Percentiles rank a stretch among this genome's conserved stretches.
Conservation (phyloP, 768 basidiomycete species). For the Mycena albidolilacea region DNA sequence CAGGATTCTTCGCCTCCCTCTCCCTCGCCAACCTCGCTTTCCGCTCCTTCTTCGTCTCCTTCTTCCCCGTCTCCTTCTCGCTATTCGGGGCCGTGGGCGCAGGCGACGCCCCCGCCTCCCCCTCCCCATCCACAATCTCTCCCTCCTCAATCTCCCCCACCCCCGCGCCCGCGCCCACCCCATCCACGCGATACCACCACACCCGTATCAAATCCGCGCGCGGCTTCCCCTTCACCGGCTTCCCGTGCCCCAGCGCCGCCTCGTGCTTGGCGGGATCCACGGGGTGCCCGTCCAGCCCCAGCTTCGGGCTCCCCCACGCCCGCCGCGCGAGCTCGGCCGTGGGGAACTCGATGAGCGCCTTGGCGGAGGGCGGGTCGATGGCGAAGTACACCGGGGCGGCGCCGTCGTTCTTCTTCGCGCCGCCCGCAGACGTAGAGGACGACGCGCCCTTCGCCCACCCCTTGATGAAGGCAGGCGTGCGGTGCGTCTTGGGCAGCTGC, state of each 20-base stretch:
- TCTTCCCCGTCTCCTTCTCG: constrained; percentile 31
- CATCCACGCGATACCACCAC: constrained; percentile 66
- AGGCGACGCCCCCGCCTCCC: constrained; percentile 35
- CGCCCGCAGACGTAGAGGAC: constrained; percentile 29
- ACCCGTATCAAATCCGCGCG: constrained; percentile 62
- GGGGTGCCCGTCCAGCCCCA: constrained; percentile 48
- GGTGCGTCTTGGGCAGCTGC: constrained; percentile 65
- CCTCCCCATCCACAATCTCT: constrained; percentile 61
- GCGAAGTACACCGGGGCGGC: constrained; percentile 57
- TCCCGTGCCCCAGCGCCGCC: constrained; percentile 30
- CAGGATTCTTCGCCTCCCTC: constrained; percentile 42
- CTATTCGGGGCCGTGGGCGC: background rate
- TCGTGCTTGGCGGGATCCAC: background rate
- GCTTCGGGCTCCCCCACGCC: constrained; percentile 66
- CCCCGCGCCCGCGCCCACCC: constrained; percentile 55
- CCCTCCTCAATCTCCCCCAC: constrained; percentile 66
- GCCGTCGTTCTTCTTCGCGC: constrained; percentile 51
- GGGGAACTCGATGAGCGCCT: constrained; percentile 68
- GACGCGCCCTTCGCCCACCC: constrained; percentile 46
- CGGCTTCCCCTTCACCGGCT: constrained; percentile 60
- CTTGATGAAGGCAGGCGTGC: constrained; percentile 57
- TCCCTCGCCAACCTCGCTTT: constrained; percentile 48
- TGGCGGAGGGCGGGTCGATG: constrained; percentile 58
- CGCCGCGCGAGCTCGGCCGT: constrained; percentile 59
- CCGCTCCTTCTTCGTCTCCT: constrained; percentile 52